Percentiles rank a stretch among this genome's conserved stretches.
Evolutionary conservation across 306 rosid genomes (phyloP).

Genomic region (Vigna unguiculata): DNA sequence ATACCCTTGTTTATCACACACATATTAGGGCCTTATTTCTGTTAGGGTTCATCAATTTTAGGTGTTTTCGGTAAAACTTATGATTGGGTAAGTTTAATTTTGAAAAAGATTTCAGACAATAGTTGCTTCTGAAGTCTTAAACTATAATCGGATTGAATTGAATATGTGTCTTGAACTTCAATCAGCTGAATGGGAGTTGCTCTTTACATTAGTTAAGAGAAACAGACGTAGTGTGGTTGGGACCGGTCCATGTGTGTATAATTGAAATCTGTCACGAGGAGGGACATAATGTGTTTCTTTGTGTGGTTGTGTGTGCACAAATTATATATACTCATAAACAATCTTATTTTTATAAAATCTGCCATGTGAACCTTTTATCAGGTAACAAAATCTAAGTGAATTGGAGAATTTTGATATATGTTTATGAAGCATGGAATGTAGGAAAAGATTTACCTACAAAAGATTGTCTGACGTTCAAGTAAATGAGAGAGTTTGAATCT

Average conservation of each 20-base stretch:
- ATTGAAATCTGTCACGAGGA: constrained; percentile 46
- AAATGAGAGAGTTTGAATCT: too few species aligned
- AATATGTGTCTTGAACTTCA: neutral
- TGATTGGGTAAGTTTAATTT: neutral
- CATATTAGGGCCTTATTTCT: neutral
- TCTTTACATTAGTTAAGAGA: constrained; percentile 6
- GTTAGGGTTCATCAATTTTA: neutral
- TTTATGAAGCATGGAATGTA: too few species aligned
- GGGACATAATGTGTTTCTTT: constrained; percentile 52
- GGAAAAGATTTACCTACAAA: too few species aligned
- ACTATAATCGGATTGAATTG: neutral
- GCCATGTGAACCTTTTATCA: too few species aligned
- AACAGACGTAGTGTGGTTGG: constrained; percentile 37
- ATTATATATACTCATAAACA: too few species aligned
- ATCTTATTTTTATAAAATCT: too few species aligned
- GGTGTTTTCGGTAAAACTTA: neutral
- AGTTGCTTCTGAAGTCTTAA: neutral
- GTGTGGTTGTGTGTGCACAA: neutral
- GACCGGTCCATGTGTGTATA: constrained; percentile 73
- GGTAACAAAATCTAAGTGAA: too few species aligned
- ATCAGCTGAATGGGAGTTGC: neutral
- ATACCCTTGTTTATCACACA: constrained; percentile 26
- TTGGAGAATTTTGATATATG: too few species aligned
- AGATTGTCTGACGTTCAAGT: too few species aligned
- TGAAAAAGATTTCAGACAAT: neutral